These are phyloP conservation scores for Emericellopsis cladophorae DNA, from an alignment of 2,329 filamentous ascomycete species.

Conservation along the genomic window DNA sequence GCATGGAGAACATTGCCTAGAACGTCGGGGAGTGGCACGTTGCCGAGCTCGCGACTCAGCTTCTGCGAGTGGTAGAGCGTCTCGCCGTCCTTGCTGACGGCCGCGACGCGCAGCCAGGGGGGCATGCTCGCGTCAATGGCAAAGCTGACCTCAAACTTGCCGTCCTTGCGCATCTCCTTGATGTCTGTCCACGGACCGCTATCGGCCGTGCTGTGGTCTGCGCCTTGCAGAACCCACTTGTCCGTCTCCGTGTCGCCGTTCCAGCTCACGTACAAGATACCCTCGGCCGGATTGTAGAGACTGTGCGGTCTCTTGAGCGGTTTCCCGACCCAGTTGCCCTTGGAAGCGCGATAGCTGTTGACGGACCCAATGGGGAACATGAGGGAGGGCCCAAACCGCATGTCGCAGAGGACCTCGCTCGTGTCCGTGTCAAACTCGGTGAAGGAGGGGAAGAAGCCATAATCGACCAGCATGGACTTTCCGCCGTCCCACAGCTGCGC, in stretches of 20 bases:
- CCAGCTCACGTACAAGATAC: conserved; percentile 35
- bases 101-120: conserved; percentile 1
- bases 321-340: conserved; percentile 36
- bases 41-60: background rate
- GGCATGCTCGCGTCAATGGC: conserved; percentile 1
- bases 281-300: conserved; percentile 9
- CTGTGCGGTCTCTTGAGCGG: conserved; percentile 17
- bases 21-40: background rate
- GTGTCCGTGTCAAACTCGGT: conserved; percentile 29
- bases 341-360: conserved; percentile 41
- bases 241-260: conserved; percentile 35
- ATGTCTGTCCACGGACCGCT: background rate
- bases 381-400: conserved; percentile 26
- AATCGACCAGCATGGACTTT: conserved; percentile 41
- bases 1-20: background rate
- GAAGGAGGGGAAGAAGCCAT: conserved; percentile 36
- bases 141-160: conserved; percentile 1
- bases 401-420: conserved; percentile 39
- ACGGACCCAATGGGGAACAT: conserved; percentile 19
- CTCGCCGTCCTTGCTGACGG: conserved; percentile 1
- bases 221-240: conserved; percentile 23
- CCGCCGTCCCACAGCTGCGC: conserved; percentile 36
- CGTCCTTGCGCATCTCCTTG: background rate
- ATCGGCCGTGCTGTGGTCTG: background rate
- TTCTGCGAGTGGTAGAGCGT: conserved; percentile 1